Evolutionary conservation across 257 asterid genomes (phyloP).

Genomic region (Nicotiana attenuata): DNA sequence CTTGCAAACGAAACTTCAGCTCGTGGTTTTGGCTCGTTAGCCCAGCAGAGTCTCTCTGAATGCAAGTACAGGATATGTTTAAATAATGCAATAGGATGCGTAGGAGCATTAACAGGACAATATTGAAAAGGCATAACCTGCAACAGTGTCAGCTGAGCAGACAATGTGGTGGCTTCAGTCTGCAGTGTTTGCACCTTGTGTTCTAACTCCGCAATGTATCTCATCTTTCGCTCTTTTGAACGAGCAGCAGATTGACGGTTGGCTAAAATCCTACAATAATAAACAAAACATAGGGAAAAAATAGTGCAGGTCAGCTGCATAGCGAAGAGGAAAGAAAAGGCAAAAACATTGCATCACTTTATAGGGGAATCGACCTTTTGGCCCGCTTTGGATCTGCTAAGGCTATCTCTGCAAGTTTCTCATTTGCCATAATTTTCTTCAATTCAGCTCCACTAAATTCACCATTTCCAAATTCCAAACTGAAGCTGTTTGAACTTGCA

Average conservation of each 20-base stretch:
- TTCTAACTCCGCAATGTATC: slow-evolving; percentile 62
- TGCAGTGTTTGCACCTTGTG: slow-evolving; percentile 56
- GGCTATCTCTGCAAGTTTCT: slow-evolving; percentile 66
- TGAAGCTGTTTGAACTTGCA: slow-evolving; percentile 36
- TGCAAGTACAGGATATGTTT: not conserved
- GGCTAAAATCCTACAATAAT: slow-evolving; percentile 48
- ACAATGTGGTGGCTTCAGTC: slow-evolving; percentile 59
- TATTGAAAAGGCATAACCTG: slow-evolving; percentile 30
- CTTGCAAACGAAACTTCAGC: slow-evolving; percentile 60
- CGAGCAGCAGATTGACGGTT: slow-evolving; percentile 78
- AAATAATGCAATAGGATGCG: not conserved
- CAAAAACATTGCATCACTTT: not conserved
- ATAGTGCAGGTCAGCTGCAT: not conserved
- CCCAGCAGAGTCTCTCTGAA: slow-evolving; percentile 60
- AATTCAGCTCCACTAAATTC: slow-evolving; percentile 61
- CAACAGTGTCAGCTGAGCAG: slow-evolving; percentile 56
- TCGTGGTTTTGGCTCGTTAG: slow-evolving; percentile 56
- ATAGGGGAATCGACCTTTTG: slow-evolving; percentile 35
- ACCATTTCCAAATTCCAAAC: slow-evolving; percentile 60
- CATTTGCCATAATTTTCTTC: slow-evolving; percentile 63
- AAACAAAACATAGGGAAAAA: slow-evolving; percentile 1
- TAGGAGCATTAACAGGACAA: not conserved
- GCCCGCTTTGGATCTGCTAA: slow-evolving; percentile 63
- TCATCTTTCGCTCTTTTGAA: slow-evolving; percentile 67
- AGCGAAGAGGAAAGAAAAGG: not conserved